A percentile compares a stretch with the other conserved stretches of the same genome.
Evolutionary conservation across 2,329 filamentous ascomycete genomes (phyloP).

Genomic region (Clathrospora elynae): DNA sequence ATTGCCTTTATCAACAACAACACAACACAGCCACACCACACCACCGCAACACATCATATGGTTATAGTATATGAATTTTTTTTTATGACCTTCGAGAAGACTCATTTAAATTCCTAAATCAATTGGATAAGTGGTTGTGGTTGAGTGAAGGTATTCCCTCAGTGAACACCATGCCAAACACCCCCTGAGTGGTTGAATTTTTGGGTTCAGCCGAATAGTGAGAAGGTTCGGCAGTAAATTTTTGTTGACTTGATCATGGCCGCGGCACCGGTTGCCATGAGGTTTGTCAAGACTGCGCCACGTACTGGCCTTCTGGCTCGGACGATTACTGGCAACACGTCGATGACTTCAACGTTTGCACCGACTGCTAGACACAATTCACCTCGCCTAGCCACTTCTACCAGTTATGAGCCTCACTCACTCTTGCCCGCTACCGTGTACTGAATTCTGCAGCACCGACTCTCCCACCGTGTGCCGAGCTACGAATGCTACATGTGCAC

Average conservation of each 20-base stretch:
- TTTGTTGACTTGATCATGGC: background rate
- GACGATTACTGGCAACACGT: background rate
- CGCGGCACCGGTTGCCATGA: background rate
- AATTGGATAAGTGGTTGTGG: too few species aligned
- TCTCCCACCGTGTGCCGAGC: background rate
- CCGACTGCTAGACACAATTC: conserved; percentile 2
- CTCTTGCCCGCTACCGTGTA: background rate
- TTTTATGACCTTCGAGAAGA: too few species aligned
- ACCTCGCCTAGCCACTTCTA: background rate
- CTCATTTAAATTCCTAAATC: too few species aligned
- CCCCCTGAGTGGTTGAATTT: too few species aligned
- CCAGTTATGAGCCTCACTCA: background rate
- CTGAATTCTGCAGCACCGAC: background rate
- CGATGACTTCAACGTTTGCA: background rate
- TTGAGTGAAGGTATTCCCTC: too few species aligned
- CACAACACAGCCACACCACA: too few species aligned
- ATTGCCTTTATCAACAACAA: too few species aligned
- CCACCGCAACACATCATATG: too few species aligned
- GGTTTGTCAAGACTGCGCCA: background rate
- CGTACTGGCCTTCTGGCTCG: background rate
- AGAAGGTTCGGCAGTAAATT: too few species aligned
- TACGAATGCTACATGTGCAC: background rate
- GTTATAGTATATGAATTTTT: too few species aligned
- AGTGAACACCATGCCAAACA: too few species aligned
- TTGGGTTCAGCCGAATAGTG: too few species aligned